These are phyloP conservation scores for Phaeosphaeriaceae sp. DNA, from an alignment of 2,329 filamentous ascomycete genomes.

Conservation along the genomic window DNA sequence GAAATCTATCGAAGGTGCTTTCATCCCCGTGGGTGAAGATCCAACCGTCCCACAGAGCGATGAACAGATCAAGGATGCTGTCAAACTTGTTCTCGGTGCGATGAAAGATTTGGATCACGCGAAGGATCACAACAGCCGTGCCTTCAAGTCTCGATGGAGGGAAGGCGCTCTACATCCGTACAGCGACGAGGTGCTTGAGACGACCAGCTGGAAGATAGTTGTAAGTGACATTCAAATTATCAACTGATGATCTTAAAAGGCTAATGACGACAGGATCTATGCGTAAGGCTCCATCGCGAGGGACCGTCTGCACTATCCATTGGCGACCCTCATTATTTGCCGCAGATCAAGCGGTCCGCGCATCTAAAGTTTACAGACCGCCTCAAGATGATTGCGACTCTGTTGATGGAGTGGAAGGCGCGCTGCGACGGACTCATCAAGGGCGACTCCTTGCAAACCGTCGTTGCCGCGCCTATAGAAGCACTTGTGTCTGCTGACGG, in stretches of 20 bases:
- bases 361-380: background rate
- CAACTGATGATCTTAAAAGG: background rate
- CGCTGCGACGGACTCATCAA: background rate
- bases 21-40: background rate
- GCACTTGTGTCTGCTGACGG: background rate
- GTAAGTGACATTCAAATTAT: background rate
- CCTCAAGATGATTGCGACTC: background rate
- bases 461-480: background rate
- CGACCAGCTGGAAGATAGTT: background rate
- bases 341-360: background rate
- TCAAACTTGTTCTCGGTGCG: background rate
- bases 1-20: background rate
- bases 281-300: background rate
- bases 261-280: background rate
- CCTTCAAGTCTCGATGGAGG: background rate
- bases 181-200: background rate
- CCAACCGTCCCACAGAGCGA: background rate
- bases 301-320: background rate
- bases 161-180: background rate
- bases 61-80: background rate
- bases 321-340: background rate
- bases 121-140: background rate
- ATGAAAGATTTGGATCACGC: background rate
- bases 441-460: background rate
- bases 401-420: slow-evolving; percentile 1